Evolutionary conservation across 306 rosid species (phyloP), one percentile per base, ranked within the genome.

Genomic region (Lathyrus oleraceus): DNA sequence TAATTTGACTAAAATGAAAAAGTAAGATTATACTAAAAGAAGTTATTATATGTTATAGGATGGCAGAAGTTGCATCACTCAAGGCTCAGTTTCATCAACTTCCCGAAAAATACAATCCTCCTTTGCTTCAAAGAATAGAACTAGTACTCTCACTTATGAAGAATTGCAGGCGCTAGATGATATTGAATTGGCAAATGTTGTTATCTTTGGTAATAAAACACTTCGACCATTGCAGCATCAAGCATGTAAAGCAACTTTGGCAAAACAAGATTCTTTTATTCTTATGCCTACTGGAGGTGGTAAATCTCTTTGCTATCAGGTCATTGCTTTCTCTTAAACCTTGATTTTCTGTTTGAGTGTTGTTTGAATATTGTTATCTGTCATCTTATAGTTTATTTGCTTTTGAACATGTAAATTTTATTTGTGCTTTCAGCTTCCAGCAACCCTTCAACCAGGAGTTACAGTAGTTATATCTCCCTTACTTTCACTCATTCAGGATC

Each of bases 281-380:
- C 90, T 94, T 60, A 94, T 94, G 98, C 98, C 98, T 35, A 94
- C 98, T 6, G 98, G 98, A 68, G 98, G 98, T 62, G 98, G 97
- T 35, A 94, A 94, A 88, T 88, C 97, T 74, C 87, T 94, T 68
- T 94, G 98, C 74, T 94, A 94, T 73, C 98, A 94, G 98, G 98
- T 94, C 65, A 35, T 70, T 49, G 82, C 67, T 78, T 82, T 81
- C 74, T 77, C 67, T n/a, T 76, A 70, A 20, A 16, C 54, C 70
- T 17, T 25, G 61, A 23, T 56, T 23, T 52, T 2, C 32, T 45
- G 42, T 51, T 27, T 17, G 5, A 11, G 19, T 6, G 28, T n/a
- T n/a, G n/a, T n/a, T n/a, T 44, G 72, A 56, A 74, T 39, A 19
- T 13, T 47, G 45, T 32, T 39, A 43, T 45, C 11, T 72, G 12